phyloP scores from a whole-genome alignment of 371 early-diverging fungal species.

The Mortierella sp. region DNA sequence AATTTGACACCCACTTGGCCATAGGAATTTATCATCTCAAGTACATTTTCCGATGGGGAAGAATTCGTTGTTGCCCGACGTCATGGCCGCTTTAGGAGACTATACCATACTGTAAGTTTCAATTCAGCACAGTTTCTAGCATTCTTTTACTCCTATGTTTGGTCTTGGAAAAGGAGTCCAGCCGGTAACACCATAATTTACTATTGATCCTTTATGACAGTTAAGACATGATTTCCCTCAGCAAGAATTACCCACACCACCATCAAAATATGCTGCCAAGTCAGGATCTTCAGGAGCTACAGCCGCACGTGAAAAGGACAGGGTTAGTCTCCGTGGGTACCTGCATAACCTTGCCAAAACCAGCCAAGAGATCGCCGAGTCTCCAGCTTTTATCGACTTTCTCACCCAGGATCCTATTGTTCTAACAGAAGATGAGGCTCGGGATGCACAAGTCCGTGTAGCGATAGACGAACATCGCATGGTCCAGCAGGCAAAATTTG shows the following conservation, averaged over 20 bases:
- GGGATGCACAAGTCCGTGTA: constrained; percentile 60
- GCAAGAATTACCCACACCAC: constrained; percentile 42
- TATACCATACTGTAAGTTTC: constrained; percentile 34
- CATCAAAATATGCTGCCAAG: constrained; percentile 31
- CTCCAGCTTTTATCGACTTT: constrained; percentile 59
- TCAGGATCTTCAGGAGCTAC: constrained; percentile 27
- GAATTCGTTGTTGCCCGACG: constrained; percentile 42
- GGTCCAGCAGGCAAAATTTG: constrained; percentile 63
- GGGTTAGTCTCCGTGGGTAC: constrained; percentile 64
- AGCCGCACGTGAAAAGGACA: constrained; percentile 65
- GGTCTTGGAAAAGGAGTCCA: neutral
- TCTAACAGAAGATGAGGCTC: constrained; percentile 58
- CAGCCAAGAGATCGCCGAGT: constrained; percentile 58
- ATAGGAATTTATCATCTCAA: constrained; percentile 46
- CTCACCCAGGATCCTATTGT: constrained; percentile 60
- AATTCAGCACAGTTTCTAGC: neutral
- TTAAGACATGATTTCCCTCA: constrained; percentile 43
- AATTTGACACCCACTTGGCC: too few species aligned
- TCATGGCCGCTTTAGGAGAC: constrained; percentile 37
- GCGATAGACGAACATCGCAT: constrained; percentile 60
- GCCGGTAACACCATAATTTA: neutral
- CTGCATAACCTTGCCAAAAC: constrained; percentile 61
- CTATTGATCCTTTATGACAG: constrained; percentile 6
- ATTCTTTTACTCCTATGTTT: neutral
- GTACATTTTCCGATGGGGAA: constrained; percentile 30